Evolutionary conservation across 768 basidiomycete species (phyloP).

Genomic region (Leccinum variicolor): DNA sequence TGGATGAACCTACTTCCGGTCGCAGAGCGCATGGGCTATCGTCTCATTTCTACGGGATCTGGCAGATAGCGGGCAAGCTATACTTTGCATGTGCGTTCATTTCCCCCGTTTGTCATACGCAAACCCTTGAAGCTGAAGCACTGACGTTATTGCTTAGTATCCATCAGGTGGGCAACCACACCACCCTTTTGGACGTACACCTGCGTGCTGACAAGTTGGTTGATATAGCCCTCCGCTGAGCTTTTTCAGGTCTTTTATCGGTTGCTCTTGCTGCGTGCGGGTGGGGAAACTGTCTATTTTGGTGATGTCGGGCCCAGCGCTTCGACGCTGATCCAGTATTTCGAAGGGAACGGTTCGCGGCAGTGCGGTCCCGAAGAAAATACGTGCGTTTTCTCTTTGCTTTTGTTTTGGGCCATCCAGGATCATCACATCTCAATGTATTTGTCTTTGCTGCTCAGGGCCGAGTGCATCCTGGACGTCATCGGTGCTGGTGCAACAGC

Average conservation of each 20-base stretch:
- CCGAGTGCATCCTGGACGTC: conserved; percentile 65
- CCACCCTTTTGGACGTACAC: too few species aligned
- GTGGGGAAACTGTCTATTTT: conserved; percentile 68
- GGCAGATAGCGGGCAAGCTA: conserved; percentile 80
- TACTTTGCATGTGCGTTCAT: conserved; percentile 77
- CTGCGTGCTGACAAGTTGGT: background rate
- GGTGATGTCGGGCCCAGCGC: conserved; percentile 65
- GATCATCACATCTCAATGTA: conserved; percentile 38
- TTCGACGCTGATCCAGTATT: conserved; percentile 66
- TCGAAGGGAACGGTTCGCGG: conserved; percentile 65
- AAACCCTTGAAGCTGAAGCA: background rate
- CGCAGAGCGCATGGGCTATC: conserved; percentile 85
- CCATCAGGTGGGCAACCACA: conserved; percentile 30
- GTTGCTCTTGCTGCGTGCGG: conserved; percentile 70
- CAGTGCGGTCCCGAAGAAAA: conserved; percentile 66
- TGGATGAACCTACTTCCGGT: conserved; percentile 92
- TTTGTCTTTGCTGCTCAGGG: conserved; percentile 30
- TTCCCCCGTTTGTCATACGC: background rate
- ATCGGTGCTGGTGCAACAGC: conserved; percentile 74
- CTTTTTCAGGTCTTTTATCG: conserved; percentile 81
- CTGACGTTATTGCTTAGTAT: conserved; percentile 25
- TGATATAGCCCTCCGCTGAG: conserved; percentile 67
- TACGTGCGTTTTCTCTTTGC: conserved; percentile 42
- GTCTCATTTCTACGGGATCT: conserved; percentile 70
- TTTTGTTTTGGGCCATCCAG: conserved; percentile 35